Percentiles rank a stretch among this genome's conserved stretches.
These are phyloP conservation scores for Pseudopyrenochaeta lycopersici DNA, from an alignment of 2,329 filamentous ascomycete genomes.

Conservation along the genomic window DNA sequence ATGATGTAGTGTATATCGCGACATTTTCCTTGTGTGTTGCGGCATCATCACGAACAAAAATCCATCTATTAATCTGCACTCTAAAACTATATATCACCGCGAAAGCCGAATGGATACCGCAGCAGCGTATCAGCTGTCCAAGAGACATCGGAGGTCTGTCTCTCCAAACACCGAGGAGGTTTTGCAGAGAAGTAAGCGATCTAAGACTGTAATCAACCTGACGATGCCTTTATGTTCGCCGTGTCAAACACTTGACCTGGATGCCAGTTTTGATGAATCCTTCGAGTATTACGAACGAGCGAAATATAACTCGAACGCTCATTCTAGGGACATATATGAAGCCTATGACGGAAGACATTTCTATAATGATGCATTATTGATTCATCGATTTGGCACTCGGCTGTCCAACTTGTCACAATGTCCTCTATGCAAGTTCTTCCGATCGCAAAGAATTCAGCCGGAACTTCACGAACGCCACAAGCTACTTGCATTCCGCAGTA, in stretches of 20 bases:
- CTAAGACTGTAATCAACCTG: not conserved
- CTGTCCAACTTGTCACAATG: slow-evolving; percentile 1
- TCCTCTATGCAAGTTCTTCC: slow-evolving; percentile 8
- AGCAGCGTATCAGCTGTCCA: not conserved
- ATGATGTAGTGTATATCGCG: not conserved
- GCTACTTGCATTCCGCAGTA: slow-evolving; percentile 19
- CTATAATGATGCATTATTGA: slow-evolving; percentile 3
- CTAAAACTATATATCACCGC: too few relatives aligned
- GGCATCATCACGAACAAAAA: not conserved
- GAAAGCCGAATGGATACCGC: too few relatives aligned
- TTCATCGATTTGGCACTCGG: slow-evolving; percentile 5
- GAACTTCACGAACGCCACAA: slow-evolving; percentile 13
- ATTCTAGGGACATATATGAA: not conserved
- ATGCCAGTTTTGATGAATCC: slow-evolving; percentile 5
- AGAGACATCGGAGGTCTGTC: not conserved
- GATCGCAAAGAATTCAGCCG: slow-evolving; percentile 9
- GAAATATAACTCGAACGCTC: not conserved
- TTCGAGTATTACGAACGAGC: not conserved
- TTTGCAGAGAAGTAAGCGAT: not conserved
- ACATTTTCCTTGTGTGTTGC: not conserved
- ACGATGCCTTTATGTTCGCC: not conserved
- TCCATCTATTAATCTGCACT: not conserved
- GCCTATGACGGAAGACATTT: slow-evolving; percentile 1
- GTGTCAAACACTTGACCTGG: slow-evolving; percentile 9
- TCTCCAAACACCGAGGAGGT: not conserved